These are phyloP conservation scores for Ilex paraguariensis DNA, from an alignment of 305 asterid species.

Conservation along the genomic window DNA sequence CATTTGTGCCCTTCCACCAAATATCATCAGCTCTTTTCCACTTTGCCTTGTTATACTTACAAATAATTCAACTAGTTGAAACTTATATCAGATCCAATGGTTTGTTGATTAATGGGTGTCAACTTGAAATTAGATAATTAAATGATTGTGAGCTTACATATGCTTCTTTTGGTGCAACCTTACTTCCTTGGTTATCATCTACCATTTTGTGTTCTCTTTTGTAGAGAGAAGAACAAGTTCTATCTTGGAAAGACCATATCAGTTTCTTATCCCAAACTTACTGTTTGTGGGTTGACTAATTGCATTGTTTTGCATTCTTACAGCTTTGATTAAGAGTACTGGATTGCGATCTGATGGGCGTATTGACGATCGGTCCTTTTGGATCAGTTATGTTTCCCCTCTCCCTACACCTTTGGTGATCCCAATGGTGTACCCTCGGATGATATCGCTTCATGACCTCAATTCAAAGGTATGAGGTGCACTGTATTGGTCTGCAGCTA, in stretches of 20 bases:
- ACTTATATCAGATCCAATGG: too few species aligned
- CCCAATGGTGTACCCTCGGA: conserved; percentile 85
- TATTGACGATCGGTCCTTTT: conserved; percentile 76
- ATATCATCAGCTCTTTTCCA: too few species aligned
- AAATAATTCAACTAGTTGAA: too few species aligned
- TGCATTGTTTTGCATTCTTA: conserved; percentile 3
- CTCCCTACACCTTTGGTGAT: conserved; percentile 66
- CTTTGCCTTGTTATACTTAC: too few species aligned
- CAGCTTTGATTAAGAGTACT: conserved; percentile 75
- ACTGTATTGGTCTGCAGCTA: conserved; percentile 8
- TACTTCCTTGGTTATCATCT: too few species aligned
- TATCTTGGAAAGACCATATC: background rate
- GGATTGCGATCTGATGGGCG: conserved; percentile 75
- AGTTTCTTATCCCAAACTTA: background rate
- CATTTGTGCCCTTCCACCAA: too few species aligned
- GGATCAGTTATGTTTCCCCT: conserved; percentile 73
- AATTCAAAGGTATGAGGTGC: conserved; percentile 49
- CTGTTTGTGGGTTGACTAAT: background rate
- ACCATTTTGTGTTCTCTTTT: too few species aligned
- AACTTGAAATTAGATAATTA: too few species aligned
- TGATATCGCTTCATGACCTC: conserved; percentile 75
- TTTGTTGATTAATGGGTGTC: too few species aligned
- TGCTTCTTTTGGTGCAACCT: too few species aligned
- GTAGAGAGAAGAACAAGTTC: too few species aligned
- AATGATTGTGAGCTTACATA: too few species aligned